Percentiles rank a stretch among this genome's conserved stretches.
These are phyloP conservation scores for Iberis amara DNA, from an alignment of 441 rosid genomes.

Conservation along the genomic window DNA sequence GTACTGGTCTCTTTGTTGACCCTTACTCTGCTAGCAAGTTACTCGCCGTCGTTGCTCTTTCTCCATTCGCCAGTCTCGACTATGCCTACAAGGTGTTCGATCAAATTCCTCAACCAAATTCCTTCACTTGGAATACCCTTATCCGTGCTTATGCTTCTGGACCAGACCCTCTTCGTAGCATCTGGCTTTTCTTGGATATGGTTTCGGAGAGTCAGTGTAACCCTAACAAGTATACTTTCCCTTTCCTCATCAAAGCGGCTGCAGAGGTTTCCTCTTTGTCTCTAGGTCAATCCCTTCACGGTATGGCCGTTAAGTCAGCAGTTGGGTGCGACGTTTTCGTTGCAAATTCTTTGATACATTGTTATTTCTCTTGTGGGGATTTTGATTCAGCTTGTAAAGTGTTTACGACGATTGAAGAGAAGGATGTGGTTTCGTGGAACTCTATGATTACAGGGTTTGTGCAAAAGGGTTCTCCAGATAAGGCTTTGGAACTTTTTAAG, in stretches of 20 bases:
- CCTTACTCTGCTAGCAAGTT: slow-evolving; percentile 51
- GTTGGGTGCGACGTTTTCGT: slow-evolving; percentile 44
- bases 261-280: slow-evolving; percentile 33
- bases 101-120: slow-evolving; percentile 60
- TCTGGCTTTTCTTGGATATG: slow-evolving; percentile 43
- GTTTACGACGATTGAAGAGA: slow-evolving; percentile 39
- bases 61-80: slow-evolving; percentile 44
- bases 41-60: slow-evolving; percentile 35
- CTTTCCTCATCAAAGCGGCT: slow-evolving; percentile 60
- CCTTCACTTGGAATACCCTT: slow-evolving; percentile 59
- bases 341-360: slow-evolving; percentile 51
- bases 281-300: slow-evolving; percentile 49
- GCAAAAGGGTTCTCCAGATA: slow-evolving; percentile 42
- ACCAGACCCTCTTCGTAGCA: slow-evolving; percentile 41
- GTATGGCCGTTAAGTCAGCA: slow-evolving; percentile 47
- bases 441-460: slow-evolving; percentile 58
- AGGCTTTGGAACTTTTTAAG: slow-evolving; percentile 46
- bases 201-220: slow-evolving; percentile 31
- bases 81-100: slow-evolving; percentile 68
- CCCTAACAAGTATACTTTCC: slow-evolving; percentile 63
- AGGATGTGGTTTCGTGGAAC: slow-evolving; percentile 69
- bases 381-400: slow-evolving; percentile 48
- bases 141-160: slow-evolving; percentile 60
- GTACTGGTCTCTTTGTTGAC: slow-evolving; percentile 39
- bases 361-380: slow-evolving; percentile 50